phyloP scores from a whole-genome alignment of 140 eudicot species.

The Cichorium intybus region DNA sequence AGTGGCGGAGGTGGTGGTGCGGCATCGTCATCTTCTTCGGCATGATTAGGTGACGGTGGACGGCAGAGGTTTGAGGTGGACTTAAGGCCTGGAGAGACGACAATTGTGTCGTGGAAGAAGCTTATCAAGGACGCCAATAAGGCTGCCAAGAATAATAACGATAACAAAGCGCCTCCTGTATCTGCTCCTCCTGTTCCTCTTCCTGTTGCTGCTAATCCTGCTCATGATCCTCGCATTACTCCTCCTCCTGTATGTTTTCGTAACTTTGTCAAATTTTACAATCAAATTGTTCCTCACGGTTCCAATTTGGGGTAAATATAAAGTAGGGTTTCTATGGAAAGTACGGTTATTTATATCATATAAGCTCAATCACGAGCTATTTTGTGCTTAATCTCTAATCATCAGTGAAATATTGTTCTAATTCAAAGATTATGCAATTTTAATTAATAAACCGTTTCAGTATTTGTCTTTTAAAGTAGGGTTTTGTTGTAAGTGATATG shows the following conservation, averaged over 20 bases:
- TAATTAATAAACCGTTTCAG: background rate
- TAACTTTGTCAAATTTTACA: too few species aligned
- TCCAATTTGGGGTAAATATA: slow-evolving; percentile 15
- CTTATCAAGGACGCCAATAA: slow-evolving; percentile 67
- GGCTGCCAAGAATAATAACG: slow-evolving; percentile 14
- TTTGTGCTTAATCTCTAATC: background rate
- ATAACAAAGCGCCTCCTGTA: background rate
- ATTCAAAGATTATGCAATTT: background rate
- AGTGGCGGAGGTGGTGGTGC: slow-evolving; percentile 35
- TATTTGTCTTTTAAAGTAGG: slow-evolving; percentile 8
- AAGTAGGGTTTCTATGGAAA: slow-evolving; percentile 17
- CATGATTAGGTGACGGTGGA: slow-evolving; percentile 51
- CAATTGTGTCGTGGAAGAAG: too few species aligned
- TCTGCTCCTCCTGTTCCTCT: too few species aligned
- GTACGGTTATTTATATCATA: too few species aligned
- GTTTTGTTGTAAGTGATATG: background rate
- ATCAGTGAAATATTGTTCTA: background rate
- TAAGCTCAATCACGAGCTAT: background rate
- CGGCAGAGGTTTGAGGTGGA: slow-evolving; percentile 78
- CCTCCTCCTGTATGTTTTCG: too few species aligned
- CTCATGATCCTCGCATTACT: too few species aligned
- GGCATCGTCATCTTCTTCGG: slow-evolving; percentile 25
- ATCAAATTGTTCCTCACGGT: background rate
- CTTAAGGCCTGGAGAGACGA: slow-evolving; percentile 80
- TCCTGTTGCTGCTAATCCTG: too few species aligned